These are phyloP conservation scores for Gaultheria prostrata DNA, from an alignment of 148 eudicot species.

Conservation along the genomic window DNA sequence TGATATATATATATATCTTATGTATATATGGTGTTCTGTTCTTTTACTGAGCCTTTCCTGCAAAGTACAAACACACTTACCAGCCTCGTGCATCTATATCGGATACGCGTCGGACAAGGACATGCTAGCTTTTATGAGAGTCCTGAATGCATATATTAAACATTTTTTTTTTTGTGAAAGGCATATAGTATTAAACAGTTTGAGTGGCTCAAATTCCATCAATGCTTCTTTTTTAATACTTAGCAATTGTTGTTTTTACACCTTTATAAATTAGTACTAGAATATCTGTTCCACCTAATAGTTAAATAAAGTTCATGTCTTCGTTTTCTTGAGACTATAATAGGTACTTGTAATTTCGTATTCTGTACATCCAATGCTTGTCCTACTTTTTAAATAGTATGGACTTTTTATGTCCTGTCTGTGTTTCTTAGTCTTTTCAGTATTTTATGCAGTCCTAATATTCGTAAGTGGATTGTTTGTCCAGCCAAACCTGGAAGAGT, in stretches of 20 bases:
- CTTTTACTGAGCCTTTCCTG: neutral
- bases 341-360: neutral
- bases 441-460: neutral
- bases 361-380: neutral
- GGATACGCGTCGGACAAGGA: neutral
- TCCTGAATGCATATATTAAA: neutral
- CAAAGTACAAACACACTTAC: neutral
- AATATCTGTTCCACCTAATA: neutral
- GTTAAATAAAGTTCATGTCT: neutral
- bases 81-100: neutral
- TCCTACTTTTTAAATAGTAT: neutral
- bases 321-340: neutral
- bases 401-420: neutral
- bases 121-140: neutral
- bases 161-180: neutral
- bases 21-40: neutral
- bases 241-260: too few relatives aligned
- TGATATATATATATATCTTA: too few relatives aligned
- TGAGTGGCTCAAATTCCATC: neutral
- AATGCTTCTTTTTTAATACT: neutral
- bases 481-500: slow-evolving; percentile 45
- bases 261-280: neutral
- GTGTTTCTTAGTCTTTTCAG: neutral
- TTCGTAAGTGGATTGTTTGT: neutral
- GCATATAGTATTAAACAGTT: neutral